phyloP scores from a whole-genome alignment of 75 land plant genomes.

The Selaginella tamariscina region DNA sequence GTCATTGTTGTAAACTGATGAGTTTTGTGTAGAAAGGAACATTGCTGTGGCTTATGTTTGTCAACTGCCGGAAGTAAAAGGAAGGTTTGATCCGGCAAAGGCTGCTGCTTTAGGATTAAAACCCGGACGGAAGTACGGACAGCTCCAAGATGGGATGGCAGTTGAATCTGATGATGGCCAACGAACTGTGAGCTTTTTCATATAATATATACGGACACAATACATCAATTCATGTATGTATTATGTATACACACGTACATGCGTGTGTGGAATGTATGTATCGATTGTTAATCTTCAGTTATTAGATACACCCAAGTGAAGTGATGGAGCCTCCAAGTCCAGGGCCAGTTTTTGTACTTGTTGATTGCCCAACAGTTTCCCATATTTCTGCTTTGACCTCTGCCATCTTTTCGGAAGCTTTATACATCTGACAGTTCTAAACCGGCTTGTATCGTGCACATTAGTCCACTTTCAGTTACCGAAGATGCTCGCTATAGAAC shows the following conservation, averaged over 20 bases:
- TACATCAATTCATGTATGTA: too few relatives aligned
- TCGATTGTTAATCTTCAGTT: too few relatives aligned
- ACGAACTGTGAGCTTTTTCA: neutral
- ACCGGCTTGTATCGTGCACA: conserved; percentile 71
- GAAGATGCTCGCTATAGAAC: conserved; percentile 35
- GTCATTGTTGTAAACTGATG: too few relatives aligned
- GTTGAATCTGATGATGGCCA: conserved; percentile 47
- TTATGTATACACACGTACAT: too few relatives aligned
- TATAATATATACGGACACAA: too few relatives aligned
- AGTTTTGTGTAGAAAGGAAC: conserved; percentile 11
- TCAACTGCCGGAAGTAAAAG: conserved; percentile 85
- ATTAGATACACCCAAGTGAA: conserved; percentile 88
- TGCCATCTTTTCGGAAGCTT: conserved; percentile 14
- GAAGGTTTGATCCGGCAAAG: conserved; percentile 83
- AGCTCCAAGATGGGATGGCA: conserved; percentile 67
- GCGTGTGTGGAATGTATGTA: too few relatives aligned
- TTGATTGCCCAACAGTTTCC: conserved; percentile 69
- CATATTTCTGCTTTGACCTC: conserved; percentile 51
- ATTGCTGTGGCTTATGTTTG: conserved; percentile 72
- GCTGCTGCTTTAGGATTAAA: conserved; percentile 56
- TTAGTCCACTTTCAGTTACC: conserved; percentile 54
- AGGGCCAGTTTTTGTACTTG: conserved; percentile 79
- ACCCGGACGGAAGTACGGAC: conserved; percentile 80
- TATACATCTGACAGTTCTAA: neutral
- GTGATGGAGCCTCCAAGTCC: conserved; percentile 80